Evolutionary conservation across 495 filamentous ascomycete species (phyloP).

Genomic region (Penicillium mononematosum): DNA sequence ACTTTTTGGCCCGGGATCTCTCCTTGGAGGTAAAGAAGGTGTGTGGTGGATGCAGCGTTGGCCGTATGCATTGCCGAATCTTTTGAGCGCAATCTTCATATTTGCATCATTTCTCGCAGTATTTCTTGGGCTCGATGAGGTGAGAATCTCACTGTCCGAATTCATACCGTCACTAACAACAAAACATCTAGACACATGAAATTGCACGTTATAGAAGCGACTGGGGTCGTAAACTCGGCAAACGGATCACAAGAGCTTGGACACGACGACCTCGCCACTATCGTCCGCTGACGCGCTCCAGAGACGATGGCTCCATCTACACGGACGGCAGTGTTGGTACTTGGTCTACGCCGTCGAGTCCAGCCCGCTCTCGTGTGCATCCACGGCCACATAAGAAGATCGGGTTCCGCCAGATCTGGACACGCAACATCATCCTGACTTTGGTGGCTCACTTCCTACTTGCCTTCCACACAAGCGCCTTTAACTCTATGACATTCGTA

Average conservation of each 20-base stretch:
- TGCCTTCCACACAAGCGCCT: conserved; percentile 72
- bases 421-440: conserved; percentile 59
- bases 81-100: conserved; percentile 58
- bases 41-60: conserved; percentile 60
- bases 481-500: conserved; percentile 71
- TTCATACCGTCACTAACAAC: conserved; percentile 9
- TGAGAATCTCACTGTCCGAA: conserved; percentile 22
- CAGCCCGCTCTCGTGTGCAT: conserved; percentile 20
- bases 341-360: conserved; percentile 32
- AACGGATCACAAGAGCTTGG: conserved; percentile 38
- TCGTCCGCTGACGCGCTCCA: conserved; percentile 28
- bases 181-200: conserved; percentile 47
- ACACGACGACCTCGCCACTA: conserved; percentile 29
- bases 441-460: conserved; percentile 64
- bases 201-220: conserved; percentile 45
- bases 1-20: conserved; percentile 61
- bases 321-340: conserved; percentile 30
- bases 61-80: conserved; percentile 63
- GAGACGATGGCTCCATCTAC: conserved; percentile 34
- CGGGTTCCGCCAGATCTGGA: conserved; percentile 60
- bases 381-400: conserved; percentile 34
- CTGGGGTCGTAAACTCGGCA: conserved; percentile 49
- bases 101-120: conserved; percentile 46
- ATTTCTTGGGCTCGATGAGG: conserved; percentile 60
- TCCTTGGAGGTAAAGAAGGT: conserved; percentile 50